Percentiles rank a stretch among this genome's conserved stretches.
Evolutionary conservation across 169 alveolate species (phyloP).

Genomic region (Theileria parva): DNA sequence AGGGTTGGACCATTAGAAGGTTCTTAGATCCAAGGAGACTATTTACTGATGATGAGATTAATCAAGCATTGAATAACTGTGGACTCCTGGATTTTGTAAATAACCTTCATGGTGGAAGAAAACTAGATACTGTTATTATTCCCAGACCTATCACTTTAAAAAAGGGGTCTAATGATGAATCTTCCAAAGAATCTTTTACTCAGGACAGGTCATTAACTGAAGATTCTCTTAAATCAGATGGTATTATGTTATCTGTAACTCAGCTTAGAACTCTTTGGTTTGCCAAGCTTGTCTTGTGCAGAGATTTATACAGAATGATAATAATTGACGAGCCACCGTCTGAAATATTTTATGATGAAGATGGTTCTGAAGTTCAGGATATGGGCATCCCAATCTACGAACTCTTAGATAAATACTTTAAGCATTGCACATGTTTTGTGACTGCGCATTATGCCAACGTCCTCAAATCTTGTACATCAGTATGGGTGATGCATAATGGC

Average conservation of each 20-base stretch:
- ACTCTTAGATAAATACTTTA: too few species aligned
- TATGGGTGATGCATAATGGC: too few species aligned
- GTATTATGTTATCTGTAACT: conserved; percentile 14
- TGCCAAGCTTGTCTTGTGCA: conserved; percentile 71
- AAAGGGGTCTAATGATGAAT: not conserved
- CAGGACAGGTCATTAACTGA: not conserved
- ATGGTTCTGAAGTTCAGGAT: too few species aligned
- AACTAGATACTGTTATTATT: conserved; percentile 43
- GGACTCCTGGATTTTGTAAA: conserved; percentile 48
- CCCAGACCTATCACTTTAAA: too few species aligned
- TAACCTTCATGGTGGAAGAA: conserved; percentile 17
- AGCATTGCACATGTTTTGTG: too few species aligned
- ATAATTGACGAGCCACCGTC: conserved; percentile 82
- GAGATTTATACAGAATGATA: conserved; percentile 70
- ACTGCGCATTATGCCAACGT: too few species aligned
- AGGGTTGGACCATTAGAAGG: conserved; percentile 64
- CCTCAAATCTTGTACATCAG: too few species aligned
- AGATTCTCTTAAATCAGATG: not conserved
- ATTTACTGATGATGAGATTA: conserved; percentile 43
- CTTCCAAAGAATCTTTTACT: too few species aligned
- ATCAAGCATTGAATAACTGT: conserved; percentile 40
- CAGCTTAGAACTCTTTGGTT: conserved; percentile 74
- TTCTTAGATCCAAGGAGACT: conserved; percentile 64
- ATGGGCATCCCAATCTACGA: too few species aligned
- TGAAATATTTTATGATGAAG: conserved; percentile 15